Conservation (phyloP, 164 flowering plant species). For the Sedum album region DNA sequence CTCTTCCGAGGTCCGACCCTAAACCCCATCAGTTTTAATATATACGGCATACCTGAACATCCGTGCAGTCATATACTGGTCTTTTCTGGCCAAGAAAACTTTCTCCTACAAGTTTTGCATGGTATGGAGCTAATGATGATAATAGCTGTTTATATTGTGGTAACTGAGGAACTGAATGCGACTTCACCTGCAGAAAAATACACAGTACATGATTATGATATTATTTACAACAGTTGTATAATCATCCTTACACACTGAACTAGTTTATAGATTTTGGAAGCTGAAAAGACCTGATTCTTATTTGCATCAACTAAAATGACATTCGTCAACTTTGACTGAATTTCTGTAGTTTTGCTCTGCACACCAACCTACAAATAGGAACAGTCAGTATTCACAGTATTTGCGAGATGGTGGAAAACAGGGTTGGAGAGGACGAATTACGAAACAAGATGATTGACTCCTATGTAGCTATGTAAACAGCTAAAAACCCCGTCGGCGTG, state of each 20-base stretch:
- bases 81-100: constrained; percentile 77
- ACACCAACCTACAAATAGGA: constrained; percentile 72
- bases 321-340: constrained; percentile 73
- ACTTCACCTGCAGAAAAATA: constrained; percentile 44
- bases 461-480: no score
- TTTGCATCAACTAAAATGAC: constrained; percentile 72
- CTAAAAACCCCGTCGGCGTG: no score
- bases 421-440: neutral
- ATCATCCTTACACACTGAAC: neutral
- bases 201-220: neutral
- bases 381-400: constrained; percentile 11
- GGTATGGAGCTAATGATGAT: constrained; percentile 62
- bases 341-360: constrained; percentile 72
- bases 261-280: neutral
- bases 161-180: constrained; percentile 68
- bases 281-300: constrained; percentile 69
- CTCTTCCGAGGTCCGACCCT: no score
- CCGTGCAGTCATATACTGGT: constrained; percentile 81
- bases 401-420: constrained; percentile 6
- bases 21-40: no score
- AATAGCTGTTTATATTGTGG: constrained; percentile 68
- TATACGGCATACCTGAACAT: constrained; percentile 56
- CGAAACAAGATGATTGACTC: no score
- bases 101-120: constrained; percentile 86
- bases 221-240: neutral